Conservation (phyloP, 352 stramenopile species). For the Globisporangium splendens region DNA sequence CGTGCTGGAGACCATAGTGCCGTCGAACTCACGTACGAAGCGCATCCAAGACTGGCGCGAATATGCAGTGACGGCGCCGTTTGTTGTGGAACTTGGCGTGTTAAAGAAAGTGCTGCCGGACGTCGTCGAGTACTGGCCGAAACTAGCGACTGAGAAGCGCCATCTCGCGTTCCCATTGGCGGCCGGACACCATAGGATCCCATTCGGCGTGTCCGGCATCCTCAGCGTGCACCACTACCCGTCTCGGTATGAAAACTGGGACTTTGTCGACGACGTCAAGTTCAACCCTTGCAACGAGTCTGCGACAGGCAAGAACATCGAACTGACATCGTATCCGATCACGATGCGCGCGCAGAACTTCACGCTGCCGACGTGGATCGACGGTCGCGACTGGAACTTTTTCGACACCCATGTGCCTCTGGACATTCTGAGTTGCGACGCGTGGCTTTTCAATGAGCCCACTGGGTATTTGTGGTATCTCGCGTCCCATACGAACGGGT, state of each 20-base stretch:
- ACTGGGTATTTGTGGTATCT: slow-evolving; percentile 58
- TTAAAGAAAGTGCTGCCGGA: slow-evolving; percentile 48
- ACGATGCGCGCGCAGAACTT: slow-evolving; percentile 71
- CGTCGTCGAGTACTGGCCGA: slow-evolving; percentile 44
- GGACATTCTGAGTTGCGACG: slow-evolving; percentile 73
- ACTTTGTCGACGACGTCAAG: slow-evolving; percentile 79
- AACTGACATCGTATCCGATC: slow-evolving; percentile 69
- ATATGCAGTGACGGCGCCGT: slow-evolving; percentile 68
- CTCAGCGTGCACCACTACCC: slow-evolving; percentile 76
- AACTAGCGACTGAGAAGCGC: slow-evolving; percentile 44
- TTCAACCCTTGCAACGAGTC: slow-evolving; percentile 68
- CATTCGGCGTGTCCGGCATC: slow-evolving; percentile 65
- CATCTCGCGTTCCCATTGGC: slow-evolving; percentile 71
- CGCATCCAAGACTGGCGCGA: slow-evolving; percentile 63
- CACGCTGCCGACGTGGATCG: slow-evolving; percentile 73
- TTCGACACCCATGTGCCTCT: slow-evolving; percentile 51
- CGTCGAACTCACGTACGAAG: slow-evolving; percentile 34
- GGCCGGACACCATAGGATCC: slow-evolving; percentile 45
- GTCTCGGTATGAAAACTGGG: slow-evolving; percentile 85
- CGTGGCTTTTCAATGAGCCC: slow-evolving; percentile 62
- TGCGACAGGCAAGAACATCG: slow-evolving; percentile 27
- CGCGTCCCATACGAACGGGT: slow-evolving; percentile 71
- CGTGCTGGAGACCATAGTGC: slow-evolving; percentile 32
- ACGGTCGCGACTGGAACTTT: slow-evolving; percentile 73
- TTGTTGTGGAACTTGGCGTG: slow-evolving; percentile 56